Base-by-base conservation (phyloP, 2,329 filamentous ascomycete genomes). In the Podosphaera aphanis region DNA sequence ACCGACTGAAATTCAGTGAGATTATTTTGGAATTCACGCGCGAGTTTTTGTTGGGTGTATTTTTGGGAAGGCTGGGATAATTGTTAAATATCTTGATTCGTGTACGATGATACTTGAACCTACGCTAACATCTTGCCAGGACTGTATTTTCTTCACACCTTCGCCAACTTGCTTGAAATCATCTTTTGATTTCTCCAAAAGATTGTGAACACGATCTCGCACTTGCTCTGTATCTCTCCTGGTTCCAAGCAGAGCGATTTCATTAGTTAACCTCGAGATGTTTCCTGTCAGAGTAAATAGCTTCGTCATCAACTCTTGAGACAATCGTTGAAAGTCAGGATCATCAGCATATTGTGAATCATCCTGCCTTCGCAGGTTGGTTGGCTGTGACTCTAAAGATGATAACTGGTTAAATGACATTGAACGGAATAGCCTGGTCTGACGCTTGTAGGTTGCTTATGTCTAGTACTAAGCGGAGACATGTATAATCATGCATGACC, bases 371-470 rank as follows among this genome's bases (percentile, higher is more conserved):
- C 82, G 69, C 64, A 70, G 71, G 50, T 67, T 73, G 25, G 75
- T 77, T 36, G 76, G 74, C 63, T 82, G 79, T 69, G 86, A 77
- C 67, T 95, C 88, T 53, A 94, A 70, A 50, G 74, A 79, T 47
- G 81, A 81, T 51, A 90, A 72, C 55, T 83, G 82, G 61, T 93
- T 82, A 65, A 90, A 95, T 16, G 88, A 93, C 88, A 95, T 95
- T 50, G 49, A 58, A 13, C 15, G 1, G 8, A n/a, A 7, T n/a
- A 7, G 15, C 3, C 3, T 6, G 6, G 6, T 33, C 3, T 33
- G 15, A 33, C 15, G 15, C 29, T 3, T 33, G 23, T 25, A 25
- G 8, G 23, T 25, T 25, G 4, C 4, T 4, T 5, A 5, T 25
- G 4, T 8, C 23, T 25, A 25, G 23, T 25, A 25, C 23, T n/a